Evolutionary conservation across 805 yeast species (phyloP), one percentile per base, ranked within the genome.

Genomic region (Candida ovalis): DNA sequence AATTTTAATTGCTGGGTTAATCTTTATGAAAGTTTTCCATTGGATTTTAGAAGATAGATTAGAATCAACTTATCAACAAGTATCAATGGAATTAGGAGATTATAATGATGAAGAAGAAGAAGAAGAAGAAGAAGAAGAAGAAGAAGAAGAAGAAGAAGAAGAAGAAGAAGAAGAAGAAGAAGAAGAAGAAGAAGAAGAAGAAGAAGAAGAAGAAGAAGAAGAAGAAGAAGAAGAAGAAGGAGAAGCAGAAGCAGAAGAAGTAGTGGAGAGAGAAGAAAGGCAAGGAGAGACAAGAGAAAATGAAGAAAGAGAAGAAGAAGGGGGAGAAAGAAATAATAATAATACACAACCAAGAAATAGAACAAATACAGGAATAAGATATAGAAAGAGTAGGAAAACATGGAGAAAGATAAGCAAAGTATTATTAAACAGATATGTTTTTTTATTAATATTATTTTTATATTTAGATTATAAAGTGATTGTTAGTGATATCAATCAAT

Each of bases 1-100:
- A 1, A 47, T 56, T 7, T 40, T 67, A 42, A 56, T 59, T 15
- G 72, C 46, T 55, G 64, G 52, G 56, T 64, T 82, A 52, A 59
- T 81, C 59, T 73, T 75, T 63, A 64, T 80, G 60, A 85, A 84
- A 59, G 81, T 85, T 1, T 81, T 86, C 69, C 96, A 90, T 61
- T 84, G 95, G 82, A 75, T 94, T 1, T 64, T 85, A 40, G 67
- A 70, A 35, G 75, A 72, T 69, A 53, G 82, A 40, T 61, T 77
- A 47, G 82, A 77, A 40, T 65, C 68, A 45, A 52, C 77, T 3
- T 72, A 75, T 57, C 84, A 79, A 59, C 66, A 69, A 33, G 64
- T 67, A 24, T 69, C 62, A 46, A 62, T 59, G 52, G 19, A 37
- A 18, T 67, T 63, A 3, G 56, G 56, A 43, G 62, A 23, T 3